Evolutionary conservation across 805 yeast species (phyloP).

Genomic region (Pichia rugopelliculosa): DNA sequence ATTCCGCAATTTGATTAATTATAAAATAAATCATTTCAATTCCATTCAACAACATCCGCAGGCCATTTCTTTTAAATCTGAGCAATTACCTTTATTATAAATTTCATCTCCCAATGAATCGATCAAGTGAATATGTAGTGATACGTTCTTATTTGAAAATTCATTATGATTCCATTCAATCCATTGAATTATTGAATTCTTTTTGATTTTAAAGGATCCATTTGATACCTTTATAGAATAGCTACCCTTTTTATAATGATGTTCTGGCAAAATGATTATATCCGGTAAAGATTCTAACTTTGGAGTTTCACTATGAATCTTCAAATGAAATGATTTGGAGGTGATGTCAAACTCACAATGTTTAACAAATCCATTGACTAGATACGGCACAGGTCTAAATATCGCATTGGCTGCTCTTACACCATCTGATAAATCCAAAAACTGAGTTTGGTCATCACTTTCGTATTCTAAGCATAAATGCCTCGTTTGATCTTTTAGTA

Average conservation of each 20-base stretch:
- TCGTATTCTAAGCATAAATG: conserved; percentile 9
- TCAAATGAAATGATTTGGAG: conserved; percentile 39
- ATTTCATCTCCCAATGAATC: not conserved
- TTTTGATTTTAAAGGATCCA: conserved; percentile 43
- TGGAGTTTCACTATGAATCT: conserved; percentile 26
- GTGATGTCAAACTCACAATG: conserved; percentile 54
- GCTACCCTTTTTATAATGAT: conserved; percentile 55
- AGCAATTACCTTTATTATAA: conserved; percentile 1
- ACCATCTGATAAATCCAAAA: conserved; percentile 34
- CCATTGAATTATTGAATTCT: conserved; percentile 44
- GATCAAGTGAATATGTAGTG: not conserved
- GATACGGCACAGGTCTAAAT: conserved; percentile 67
- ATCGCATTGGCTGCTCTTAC: conserved; percentile 70
- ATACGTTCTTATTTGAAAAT: conserved; percentile 10
- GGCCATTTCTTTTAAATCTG: conserved; percentile 29
- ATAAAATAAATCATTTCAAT: not conserved
- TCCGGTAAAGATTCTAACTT: conserved; percentile 35
- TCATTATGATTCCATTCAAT: conserved; percentile 64
- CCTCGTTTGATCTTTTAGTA: not conserved
- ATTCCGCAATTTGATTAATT: not conserved
- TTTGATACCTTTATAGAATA: conserved; percentile 44
- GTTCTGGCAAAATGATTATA: conserved; percentile 57
- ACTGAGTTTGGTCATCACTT: not conserved
- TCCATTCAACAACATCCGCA: conserved; percentile 24
- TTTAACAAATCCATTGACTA: conserved; percentile 51